Evolutionary conservation across 2,329 filamentous ascomycete species (phyloP).

Genomic region (Trichocomaceae sp.): DNA sequence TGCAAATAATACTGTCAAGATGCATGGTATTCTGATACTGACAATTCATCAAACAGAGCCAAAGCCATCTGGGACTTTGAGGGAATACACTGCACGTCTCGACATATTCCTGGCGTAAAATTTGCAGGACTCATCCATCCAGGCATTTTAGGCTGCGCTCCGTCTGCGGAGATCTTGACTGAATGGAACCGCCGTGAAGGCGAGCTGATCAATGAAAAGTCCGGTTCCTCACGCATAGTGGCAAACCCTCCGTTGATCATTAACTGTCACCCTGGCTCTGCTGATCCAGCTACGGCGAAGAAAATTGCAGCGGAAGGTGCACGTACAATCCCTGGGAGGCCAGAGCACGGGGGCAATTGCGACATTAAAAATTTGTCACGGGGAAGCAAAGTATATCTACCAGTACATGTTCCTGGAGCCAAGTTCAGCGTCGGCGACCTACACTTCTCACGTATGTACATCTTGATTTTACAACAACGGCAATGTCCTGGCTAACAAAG

Average conservation of each 20-base stretch:
- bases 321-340: conserved; percentile 66
- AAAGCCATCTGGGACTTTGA: conserved; percentile 74
- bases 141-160: conserved; percentile 83
- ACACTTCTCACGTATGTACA: conserved; percentile 60
- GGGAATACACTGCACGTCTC: conserved; percentile 72
- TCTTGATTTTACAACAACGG: not conserved
- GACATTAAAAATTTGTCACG: conserved; percentile 82
- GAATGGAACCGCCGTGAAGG: conserved; percentile 80
- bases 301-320: conserved; percentile 73
- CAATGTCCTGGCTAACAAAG: not conserved
- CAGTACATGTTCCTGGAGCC: conserved; percentile 77
- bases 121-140: conserved; percentile 89
- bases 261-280: conserved; percentile 67
- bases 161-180: conserved; percentile 67
- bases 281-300: conserved; percentile 51
- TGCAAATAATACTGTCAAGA: no score
- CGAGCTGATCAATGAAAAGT: conserved; percentile 65
- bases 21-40: not conserved
- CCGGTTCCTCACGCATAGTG: conserved; percentile 59
- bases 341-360: conserved; percentile 84
- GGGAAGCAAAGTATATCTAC: conserved; percentile 76
- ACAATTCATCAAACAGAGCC: conserved; percentile 33
- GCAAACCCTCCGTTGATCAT: conserved; percentile 66
- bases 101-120: conserved; percentile 79
- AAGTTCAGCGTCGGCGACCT: conserved; percentile 88